These are phyloP conservation scores for Wickerhamiella azyma DNA, from an alignment of 805 yeast genomes.

Conservation along the genomic window DNA sequence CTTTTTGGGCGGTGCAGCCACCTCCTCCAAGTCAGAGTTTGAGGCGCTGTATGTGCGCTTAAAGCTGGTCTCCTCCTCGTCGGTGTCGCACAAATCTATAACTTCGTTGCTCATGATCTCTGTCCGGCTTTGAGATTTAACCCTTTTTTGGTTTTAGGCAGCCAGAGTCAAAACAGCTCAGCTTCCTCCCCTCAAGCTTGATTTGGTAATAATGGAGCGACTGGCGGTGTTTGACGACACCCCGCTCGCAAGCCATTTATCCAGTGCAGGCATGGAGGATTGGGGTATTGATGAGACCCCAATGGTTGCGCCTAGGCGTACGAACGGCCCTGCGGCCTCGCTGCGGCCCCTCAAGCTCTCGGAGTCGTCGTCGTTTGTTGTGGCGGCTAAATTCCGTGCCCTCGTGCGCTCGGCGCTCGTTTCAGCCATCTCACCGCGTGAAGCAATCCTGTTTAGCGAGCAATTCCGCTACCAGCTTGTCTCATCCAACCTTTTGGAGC, in stretches of 20 bases:
- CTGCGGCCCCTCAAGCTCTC: slow-evolving; percentile 11
- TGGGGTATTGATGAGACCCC: slow-evolving; percentile 23
- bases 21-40: background rate
- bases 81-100: background rate
- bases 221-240: slow-evolving; percentile 22
- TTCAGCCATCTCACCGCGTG: slow-evolving; percentile 18
- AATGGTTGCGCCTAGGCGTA: background rate
- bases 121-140: too few relatives aligned
- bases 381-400: slow-evolving; percentile 17
- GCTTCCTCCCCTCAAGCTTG: background rate
- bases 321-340: slow-evolving; percentile 4
- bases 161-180: background rate
- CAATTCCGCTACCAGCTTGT: slow-evolving; percentile 38
- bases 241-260: slow-evolving; percentile 22
- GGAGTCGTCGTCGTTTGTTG: slow-evolving; percentile 5
- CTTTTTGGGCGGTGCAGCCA: background rate
- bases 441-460: slow-evolving; percentile 31
- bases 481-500: slow-evolving; percentile 36
- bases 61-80: background rate
- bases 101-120: background rate
- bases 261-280: slow-evolving; percentile 22
- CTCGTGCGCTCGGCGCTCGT: slow-evolving; percentile 20
- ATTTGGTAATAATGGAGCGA: background rate
- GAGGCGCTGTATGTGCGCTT: background rate
- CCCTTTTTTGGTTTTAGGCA: background rate